These are phyloP conservation scores for Pleurotus platypus DNA, from an alignment of 768 basidiomycete genomes.

Conservation along the genomic window DNA sequence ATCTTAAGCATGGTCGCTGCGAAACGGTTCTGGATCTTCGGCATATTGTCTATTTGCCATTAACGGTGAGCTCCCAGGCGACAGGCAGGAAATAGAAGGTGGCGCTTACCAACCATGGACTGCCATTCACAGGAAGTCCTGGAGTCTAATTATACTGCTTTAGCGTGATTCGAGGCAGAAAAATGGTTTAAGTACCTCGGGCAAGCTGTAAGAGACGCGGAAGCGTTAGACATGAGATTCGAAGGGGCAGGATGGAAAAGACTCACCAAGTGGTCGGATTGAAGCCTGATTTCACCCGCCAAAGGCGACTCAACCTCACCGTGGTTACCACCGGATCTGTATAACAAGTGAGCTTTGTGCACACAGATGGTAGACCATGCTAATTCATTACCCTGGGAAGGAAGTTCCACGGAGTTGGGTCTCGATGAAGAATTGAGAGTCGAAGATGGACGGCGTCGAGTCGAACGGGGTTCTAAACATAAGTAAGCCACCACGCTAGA, in stretches of 20 bases:
- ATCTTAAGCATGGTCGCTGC: conserved; percentile 41
- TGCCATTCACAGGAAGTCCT: conserved; percentile 49
- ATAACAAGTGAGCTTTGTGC: conserved; percentile 5
- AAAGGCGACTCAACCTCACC: conserved; percentile 15
- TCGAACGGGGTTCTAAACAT: conserved; percentile 36
- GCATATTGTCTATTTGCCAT: conserved; percentile 21
- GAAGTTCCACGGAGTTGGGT: conserved; percentile 37
- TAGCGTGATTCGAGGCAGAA: neutral
- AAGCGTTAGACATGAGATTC: neutral
- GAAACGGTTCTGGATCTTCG: conserved; percentile 30
- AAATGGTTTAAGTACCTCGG: neutral
- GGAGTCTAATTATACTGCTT: conserved; percentile 23
- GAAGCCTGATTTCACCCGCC: conserved; percentile 16
- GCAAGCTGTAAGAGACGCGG: conserved; percentile 10
- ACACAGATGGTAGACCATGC: conserved; percentile 7
- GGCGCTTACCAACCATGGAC: conserved; percentile 29
- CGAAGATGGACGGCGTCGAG: conserved; percentile 38
- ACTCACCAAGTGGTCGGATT: conserved; percentile 14
- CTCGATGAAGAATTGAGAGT: conserved; percentile 45
- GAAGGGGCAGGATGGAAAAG: neutral
- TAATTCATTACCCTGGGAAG: conserved; percentile 30
- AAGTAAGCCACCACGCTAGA: neutral
- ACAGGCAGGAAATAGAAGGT: no score
- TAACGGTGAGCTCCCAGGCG: no score
- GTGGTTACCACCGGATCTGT: neutral